Percentiles rank a stretch among this genome's conserved stretches.
These are phyloP conservation scores for Leccinum aurantiacum DNA, from an alignment of 768 basidiomycete species.

Conservation along the genomic window DNA sequence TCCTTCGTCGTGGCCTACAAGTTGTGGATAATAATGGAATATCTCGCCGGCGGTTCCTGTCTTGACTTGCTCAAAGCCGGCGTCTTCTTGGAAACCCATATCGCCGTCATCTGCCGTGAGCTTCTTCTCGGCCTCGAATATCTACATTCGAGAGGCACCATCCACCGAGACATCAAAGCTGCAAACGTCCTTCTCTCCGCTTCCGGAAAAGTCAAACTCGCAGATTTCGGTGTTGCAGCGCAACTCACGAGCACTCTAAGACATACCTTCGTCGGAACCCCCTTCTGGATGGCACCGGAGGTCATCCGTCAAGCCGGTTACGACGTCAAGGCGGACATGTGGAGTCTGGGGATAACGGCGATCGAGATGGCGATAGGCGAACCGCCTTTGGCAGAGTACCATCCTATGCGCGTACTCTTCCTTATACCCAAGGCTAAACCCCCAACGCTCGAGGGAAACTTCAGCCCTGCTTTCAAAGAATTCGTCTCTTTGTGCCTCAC, in stretches of 20 bases:
- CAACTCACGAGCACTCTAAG: slow-evolving; percentile 92
- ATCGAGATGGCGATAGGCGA: slow-evolving; percentile 99
- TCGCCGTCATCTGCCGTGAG: slow-evolving; percentile 93
- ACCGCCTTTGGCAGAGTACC: slow-evolving; percentile 94
- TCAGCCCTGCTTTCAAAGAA: slow-evolving; percentile 86
- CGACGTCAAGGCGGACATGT: slow-evolving; percentile 94
- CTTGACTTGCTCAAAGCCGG: slow-evolving; percentile 94
- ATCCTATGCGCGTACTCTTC: slow-evolving; percentile 98
- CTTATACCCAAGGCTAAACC: slow-evolving; percentile 96
- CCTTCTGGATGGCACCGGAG: slow-evolving; percentile 99
- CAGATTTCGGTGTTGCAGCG: slow-evolving; percentile 98
- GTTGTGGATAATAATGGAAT: slow-evolving; percentile 99
- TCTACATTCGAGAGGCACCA: slow-evolving; percentile 93
- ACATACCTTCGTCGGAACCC: slow-evolving; percentile 97
- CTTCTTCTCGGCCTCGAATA: slow-evolving; percentile 92
- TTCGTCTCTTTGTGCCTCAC: slow-evolving; percentile 89
- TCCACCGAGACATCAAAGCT: slow-evolving; percentile 98
- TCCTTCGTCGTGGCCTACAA: slow-evolving; percentile 97
- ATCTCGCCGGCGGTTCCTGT: slow-evolving; percentile 97
- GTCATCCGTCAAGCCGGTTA: slow-evolving; percentile 97
- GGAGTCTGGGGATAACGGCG: slow-evolving; percentile 97
- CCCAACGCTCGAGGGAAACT: slow-evolving; percentile 84
- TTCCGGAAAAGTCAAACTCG: slow-evolving; percentile 92
- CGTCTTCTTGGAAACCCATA: slow-evolving; percentile 87
- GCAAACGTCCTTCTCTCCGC: slow-evolving; percentile 93